phyloP scores from a whole-genome alignment of 805 yeast species.

The Candida insectorum region DNA sequence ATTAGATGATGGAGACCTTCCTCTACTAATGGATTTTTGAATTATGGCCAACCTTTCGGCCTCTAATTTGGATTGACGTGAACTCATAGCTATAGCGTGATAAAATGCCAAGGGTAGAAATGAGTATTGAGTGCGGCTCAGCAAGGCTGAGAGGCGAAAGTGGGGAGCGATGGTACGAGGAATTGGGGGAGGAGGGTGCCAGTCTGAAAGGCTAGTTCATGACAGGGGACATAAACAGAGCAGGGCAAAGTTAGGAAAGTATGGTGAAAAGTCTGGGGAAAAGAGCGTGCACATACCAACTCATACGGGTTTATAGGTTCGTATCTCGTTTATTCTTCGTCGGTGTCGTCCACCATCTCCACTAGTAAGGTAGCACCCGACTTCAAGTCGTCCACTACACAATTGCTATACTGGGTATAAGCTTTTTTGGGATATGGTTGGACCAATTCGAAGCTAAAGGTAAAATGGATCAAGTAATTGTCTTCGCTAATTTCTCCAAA shows the following conservation, averaged over 20 bases:
- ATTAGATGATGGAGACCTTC: conserved; percentile 35
- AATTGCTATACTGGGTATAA: conserved; percentile 12
- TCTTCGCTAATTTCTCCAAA: conserved; percentile 11
- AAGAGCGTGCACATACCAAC: too few relatives aligned
- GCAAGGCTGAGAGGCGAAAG: too few relatives aligned
- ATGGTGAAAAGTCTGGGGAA: too few relatives aligned
- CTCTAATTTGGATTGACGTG: conserved; percentile 36
- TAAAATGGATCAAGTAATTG: conserved; percentile 23
- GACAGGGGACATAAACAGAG: too few relatives aligned
- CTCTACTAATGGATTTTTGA: conserved; percentile 36
- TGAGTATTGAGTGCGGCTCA: too few relatives aligned
- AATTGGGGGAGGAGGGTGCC: too few relatives aligned
- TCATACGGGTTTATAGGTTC: too few relatives aligned
- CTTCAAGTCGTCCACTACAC: conserved; percentile 19
- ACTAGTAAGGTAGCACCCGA: conserved; percentile 38
- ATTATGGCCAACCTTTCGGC: conserved; percentile 41
- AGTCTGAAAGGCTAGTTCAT: too few relatives aligned
- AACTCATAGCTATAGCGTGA: conserved; percentile 31
- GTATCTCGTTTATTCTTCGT: too few relatives aligned
- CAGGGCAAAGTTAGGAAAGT: too few relatives aligned
- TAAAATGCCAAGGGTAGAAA: conserved; percentile 9
- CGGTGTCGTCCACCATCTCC: conserved; percentile 17
- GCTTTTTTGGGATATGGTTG: conserved; percentile 41
- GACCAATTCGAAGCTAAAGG: conserved; percentile 34
- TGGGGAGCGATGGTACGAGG: too few relatives aligned